Evolutionary conservation across 1,139 yeast species (phyloP), one percentile per base, ranked within the genome.

Genomic region (Candida sp.): DNA sequence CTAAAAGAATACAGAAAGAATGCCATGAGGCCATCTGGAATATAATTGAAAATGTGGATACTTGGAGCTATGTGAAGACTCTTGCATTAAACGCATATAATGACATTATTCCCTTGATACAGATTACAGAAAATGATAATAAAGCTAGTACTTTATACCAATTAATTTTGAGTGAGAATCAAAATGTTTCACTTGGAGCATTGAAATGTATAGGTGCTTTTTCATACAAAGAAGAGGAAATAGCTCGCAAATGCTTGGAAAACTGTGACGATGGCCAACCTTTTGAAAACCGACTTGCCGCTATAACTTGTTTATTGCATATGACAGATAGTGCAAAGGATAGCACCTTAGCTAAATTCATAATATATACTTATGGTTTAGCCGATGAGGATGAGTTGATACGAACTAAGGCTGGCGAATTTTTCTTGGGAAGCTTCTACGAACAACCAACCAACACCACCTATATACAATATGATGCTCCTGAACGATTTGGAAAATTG

Each of bases 121-220:
- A 11, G 5, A 21, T 15, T n/a, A 4, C 29, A 7, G 19, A 27
- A 6, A 5, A 8, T 3, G 4, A 9, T n/a, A 11, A 7, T 4
- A 25, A 19, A 19, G 11, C n/a, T 19, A 15, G 9, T 3, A 7
- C 5, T 5, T 29, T 38, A 21, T 15, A 23, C 6, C 12, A 27
- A 8, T 39, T 40, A 2, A 21, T 30, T 12, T 39, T 38, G 41
- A 27, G 39, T 22, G 22, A 37, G 4, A 73, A 77, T 42, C 80
- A 77, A 47, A 81, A 73, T 37, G 64, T 79, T 8, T 68, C 64
- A 42, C 64, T 76, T 25, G 66, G 77, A 2, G 69, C 80, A 0
- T 55, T 82, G 21, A 80, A 78, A 51, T 66, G 77, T 0, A 53
- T 81, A 11, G 85, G 87, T 0, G 60, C 73, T 1, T 60, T 74